Evolutionary conservation across 805 yeast genomes (phyloP).

Genomic region (Barnettozyma vustinii): DNA sequence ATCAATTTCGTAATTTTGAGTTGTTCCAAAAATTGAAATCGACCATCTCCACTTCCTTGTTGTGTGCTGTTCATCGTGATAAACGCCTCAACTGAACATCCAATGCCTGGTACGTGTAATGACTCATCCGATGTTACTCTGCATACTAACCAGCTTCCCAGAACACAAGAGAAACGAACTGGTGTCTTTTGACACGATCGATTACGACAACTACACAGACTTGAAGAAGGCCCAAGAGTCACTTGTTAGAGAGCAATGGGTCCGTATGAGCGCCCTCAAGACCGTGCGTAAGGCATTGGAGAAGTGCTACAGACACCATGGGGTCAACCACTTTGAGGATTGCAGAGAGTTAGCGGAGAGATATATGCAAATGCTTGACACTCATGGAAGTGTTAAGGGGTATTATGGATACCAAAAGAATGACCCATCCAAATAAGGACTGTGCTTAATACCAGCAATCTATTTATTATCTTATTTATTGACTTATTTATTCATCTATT

Average conservation of each 20-base stretch:
- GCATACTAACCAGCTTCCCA: background rate
- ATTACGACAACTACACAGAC: conserved; percentile 59
- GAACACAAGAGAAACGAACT: conserved; percentile 55
- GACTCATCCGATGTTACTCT: background rate
- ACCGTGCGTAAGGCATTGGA: conserved; percentile 69
- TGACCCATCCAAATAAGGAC: conserved; percentile 65
- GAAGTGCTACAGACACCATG: conserved; percentile 57
- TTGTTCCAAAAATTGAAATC: no score
- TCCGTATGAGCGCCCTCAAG: conserved; percentile 61
- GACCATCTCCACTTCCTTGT: no score
- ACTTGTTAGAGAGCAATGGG: conserved; percentile 74
- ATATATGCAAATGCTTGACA: conserved; percentile 71
- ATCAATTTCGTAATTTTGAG: no score
- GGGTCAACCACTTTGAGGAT: conserved; percentile 69
- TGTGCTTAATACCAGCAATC: background rate
- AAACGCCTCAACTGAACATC: background rate
- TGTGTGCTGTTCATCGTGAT: no score
- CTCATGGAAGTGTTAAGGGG: conserved; percentile 57
- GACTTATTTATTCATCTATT: conserved; percentile 3
- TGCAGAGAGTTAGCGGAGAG: conserved; percentile 74
- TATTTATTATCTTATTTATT: background rate
- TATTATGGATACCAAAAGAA: conserved; percentile 84
- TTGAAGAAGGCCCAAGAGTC: conserved; percentile 72
- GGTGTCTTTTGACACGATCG: conserved; percentile 80
- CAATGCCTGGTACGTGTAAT: conserved; percentile 2